Percentiles rank a stretch among this genome's conserved stretches.
These are phyloP conservation scores for Ustilago lituana DNA, from an alignment of 1,284 basidiomycete genomes.

Conservation along the genomic window DNA sequence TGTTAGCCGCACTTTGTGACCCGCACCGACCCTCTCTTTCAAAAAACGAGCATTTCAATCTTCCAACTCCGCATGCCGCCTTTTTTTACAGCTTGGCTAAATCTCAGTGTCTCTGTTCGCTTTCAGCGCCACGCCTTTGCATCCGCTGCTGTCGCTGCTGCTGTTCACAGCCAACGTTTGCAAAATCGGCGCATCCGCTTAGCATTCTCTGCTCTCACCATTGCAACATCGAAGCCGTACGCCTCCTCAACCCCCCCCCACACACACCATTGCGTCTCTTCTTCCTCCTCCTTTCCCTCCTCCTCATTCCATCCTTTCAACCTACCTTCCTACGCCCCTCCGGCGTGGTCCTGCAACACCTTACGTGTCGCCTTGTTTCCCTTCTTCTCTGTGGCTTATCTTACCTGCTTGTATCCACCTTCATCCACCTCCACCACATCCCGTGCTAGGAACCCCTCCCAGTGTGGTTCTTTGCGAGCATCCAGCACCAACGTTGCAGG, in stretches of 20 bases:
- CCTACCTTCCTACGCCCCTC: background rate
- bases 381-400: too few species aligned
- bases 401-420: background rate
- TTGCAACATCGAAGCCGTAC: too few species aligned
- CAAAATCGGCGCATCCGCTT: background rate
- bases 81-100: too few species aligned
- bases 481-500: too few species aligned
- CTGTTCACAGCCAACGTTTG: too few species aligned
- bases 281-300: background rate
- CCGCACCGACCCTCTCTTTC: conserved; percentile 20
- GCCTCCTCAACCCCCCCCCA: background rate
- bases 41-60: too few species aligned
- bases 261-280: background rate
- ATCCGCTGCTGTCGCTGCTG: background rate
- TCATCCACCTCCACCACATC: too few species aligned
- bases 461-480: too few species aligned
- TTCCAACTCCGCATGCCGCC: conserved; percentile 11
- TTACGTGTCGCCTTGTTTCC: too few species aligned
- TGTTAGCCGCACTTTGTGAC: background rate
- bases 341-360: too few species aligned
- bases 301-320: background rate
- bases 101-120: too few species aligned
- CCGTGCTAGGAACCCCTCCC: too few species aligned
- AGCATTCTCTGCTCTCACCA: background rate
- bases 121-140: background rate